Base-by-base conservation (phyloP, 2,329 filamentous ascomycete species). In the Ophiocordyceps camponoti-saundersi region DNA sequence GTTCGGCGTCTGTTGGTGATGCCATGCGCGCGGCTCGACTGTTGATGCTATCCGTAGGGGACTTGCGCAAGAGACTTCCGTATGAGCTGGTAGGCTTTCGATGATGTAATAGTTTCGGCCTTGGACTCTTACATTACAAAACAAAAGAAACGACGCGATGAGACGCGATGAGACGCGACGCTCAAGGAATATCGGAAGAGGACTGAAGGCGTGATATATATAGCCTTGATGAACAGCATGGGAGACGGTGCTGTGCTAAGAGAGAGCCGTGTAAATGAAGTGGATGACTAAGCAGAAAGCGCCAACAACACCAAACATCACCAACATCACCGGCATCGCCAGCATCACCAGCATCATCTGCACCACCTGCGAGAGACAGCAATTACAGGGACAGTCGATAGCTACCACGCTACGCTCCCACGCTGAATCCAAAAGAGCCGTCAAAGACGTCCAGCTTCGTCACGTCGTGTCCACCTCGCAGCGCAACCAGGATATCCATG, bases 401-500 rank as follows among this genome's bases (percentile, higher is more conserved):
- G 7, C 30, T 8, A 13, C 15, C 11, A 13, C 12, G 7, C 34
- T 44, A 63, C 44, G 60, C 59, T 6, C 72, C 74, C 11, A 78
- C 68, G 51, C 72, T 73, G 53, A 78, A 77, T 8, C 75, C 73
- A 57, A 75, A 77, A 0, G 73, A 75, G 2, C 74, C 74, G 47
- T 78, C 74, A 56, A 77, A 78, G 1, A 75, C 60, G 48, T 76
- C 72, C n/a, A 71, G 60, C 49, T 68, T 67, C 49, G 65, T 65
- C 12, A 65, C 53, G 29, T 65, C 63, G 12, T 58, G 61, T 29
- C 65, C 65, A 12, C 65, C 65, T 16, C 77, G 67, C 61, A 80
- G 72, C 5, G 68, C 70, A 50, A 70, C 66, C n/a, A 82, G 57
- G 44, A 72, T 65, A 22, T 72, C 72, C 42, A 79, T 60, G 2